Evolutionary conservation across 2,329 filamentous ascomycete genomes (phyloP), one percentile per base, ranked within the genome.

Genomic region (Calonectria montana): DNA sequence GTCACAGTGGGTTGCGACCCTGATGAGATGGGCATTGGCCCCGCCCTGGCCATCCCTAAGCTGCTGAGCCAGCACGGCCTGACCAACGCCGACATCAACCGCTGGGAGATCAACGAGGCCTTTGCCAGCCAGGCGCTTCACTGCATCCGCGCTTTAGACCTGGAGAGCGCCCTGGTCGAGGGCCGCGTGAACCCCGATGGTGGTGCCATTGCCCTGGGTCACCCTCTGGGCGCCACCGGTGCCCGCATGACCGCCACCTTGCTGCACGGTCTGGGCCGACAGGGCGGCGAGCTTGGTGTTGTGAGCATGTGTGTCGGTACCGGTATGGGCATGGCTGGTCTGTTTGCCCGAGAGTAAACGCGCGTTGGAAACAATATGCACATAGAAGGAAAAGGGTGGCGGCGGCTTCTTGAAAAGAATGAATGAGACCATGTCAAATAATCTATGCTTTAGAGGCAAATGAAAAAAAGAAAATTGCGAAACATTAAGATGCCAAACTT

Each of bases 31-130:
- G 96, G 96, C 45, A 88, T 98, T 70, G 96, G 96, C 0, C 96
- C 96, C 0, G 94, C 95, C 0, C 81, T 97, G 31, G 96, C 94
- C 0, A 96, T 98, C 65, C 96, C 96, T 8, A 94, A 93, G 81
- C 87, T 98, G 23, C 87, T 98, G n/a, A 82, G 86, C 21, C 90
- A 91, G 72, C 89, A 93, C 1, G 94, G 92, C 0, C 82, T 98
- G 16, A 81, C 84, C 50, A 92, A 86, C 15, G 86, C 87, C 2
- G 94, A 98, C 70, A 90, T 98, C 0, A 89, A 92, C 41, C 87
- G 97, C 12, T 98, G 95, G 95, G 96, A 98, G 87, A 93, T 98
- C 83, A 98, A 98, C 83, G 96, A 98, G 89, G 91, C 91, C 8
- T 93, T 93, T 83, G 91, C 91, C 3, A 91, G 89, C 77, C 91